phyloP scores from a whole-genome alignment of 495 filamentous ascomycete species.

The Hypoxylon lienhwacheense region DNA sequence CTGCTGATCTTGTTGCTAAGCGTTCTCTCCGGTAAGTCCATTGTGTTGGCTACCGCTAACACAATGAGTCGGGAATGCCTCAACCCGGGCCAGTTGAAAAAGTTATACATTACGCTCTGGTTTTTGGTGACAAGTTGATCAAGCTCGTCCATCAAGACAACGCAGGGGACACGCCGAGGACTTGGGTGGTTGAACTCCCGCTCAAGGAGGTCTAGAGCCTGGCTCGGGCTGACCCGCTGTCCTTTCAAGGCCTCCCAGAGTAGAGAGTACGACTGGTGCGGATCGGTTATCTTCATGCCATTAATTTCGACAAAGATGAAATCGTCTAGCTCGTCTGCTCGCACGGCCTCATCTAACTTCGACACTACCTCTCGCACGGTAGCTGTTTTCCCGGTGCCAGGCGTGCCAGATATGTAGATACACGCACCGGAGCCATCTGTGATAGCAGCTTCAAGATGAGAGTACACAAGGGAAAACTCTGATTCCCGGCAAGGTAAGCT shows the following conservation, averaged over 20 bases:
- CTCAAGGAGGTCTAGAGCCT: slow-evolving; percentile 88
- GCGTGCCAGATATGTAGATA: slow-evolving; percentile 99
- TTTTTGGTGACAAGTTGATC: slow-evolving; percentile 97
- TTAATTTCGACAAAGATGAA: slow-evolving; percentile 99
- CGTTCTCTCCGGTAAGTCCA: slow-evolving; percentile 97
- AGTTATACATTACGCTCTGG: slow-evolving; percentile 99
- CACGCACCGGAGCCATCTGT: slow-evolving; percentile 89
- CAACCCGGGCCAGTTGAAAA: slow-evolving; percentile 99
- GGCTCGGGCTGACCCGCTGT: slow-evolving; percentile 86
- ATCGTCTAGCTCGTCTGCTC: slow-evolving; percentile 91
- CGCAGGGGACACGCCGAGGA: slow-evolving; percentile 89
- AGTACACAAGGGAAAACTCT: slow-evolving; percentile 90
- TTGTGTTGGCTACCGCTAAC: slow-evolving; percentile 96
- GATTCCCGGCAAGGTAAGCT: slow-evolving; percentile 88
- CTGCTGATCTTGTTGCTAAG: slow-evolving; percentile 97
- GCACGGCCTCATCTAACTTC: slow-evolving; percentile 81
- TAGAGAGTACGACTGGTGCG: slow-evolving; percentile 91
- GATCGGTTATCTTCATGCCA: slow-evolving; percentile 99
- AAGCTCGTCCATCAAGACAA: slow-evolving; percentile 98
- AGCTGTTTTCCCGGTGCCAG: slow-evolving; percentile 98
- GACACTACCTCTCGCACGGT: slow-evolving; percentile 95
- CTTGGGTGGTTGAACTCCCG: slow-evolving; percentile 88
- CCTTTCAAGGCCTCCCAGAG: slow-evolving; percentile 96
- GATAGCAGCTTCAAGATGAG: slow-evolving; percentile 91
- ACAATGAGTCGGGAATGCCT: slow-evolving; percentile 92